Evolutionary conservation across 805 yeast species (phyloP).

Genomic region (Wickerhamomyces alni): DNA sequence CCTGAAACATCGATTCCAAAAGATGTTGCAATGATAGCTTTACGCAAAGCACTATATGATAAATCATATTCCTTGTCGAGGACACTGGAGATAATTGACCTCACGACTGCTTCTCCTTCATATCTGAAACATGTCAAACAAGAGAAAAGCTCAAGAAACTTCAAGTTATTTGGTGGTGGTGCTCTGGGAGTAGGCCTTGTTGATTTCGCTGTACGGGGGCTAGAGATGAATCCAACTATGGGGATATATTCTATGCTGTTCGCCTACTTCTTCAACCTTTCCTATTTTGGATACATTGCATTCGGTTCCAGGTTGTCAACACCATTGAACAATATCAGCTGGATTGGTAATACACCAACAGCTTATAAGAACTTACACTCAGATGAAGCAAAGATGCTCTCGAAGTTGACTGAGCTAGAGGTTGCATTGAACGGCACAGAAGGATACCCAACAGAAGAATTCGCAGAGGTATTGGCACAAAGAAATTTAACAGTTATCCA

Average conservation of each 20-base stretch:
- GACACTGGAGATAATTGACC: constrained; percentile 53
- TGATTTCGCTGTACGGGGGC: constrained; percentile 37
- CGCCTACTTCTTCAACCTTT: constrained; percentile 42
- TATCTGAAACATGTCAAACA: constrained; percentile 35
- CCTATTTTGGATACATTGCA: constrained; percentile 42
- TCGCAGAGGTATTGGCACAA: constrained; percentile 6
- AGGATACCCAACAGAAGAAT: constrained; percentile 13
- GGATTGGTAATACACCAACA: constrained; percentile 62
- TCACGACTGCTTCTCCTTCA: constrained; percentile 52
- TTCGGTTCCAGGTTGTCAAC: constrained; percentile 43
- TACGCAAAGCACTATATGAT: constrained; percentile 51
- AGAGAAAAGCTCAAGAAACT: constrained; percentile 28
- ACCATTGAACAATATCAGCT: constrained; percentile 50
- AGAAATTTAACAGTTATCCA: constrained; percentile 23
- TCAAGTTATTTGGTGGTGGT: constrained; percentile 25
- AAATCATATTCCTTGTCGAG: constrained; percentile 49
- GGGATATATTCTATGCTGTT: constrained; percentile 41
- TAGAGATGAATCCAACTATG: constrained; percentile 11
- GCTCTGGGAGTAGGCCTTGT: constrained; percentile 36
- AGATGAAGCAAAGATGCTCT: constrained; percentile 63
- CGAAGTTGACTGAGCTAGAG: constrained; percentile 62
- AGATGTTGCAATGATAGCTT: constrained; percentile 51
- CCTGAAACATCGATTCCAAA: constrained; percentile 25
- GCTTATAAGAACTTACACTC: constrained; percentile 58
- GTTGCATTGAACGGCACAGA: constrained; percentile 14